Evolutionary conservation across 306 rosid genomes (phyloP).

Genomic region (Myrica gale): DNA sequence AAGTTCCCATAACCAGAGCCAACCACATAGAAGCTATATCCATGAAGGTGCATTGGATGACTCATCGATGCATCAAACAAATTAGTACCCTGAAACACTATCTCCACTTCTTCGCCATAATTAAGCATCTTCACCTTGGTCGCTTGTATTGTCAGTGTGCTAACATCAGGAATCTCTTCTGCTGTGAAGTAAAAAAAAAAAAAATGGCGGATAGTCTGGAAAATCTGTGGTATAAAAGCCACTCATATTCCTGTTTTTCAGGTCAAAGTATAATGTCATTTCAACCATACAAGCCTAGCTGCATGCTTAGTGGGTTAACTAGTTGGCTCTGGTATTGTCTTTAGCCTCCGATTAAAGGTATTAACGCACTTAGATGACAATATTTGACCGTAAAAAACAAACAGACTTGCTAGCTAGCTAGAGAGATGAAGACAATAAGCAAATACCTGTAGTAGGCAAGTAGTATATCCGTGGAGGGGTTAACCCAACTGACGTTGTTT

Average conservation of each 20-base stretch:
- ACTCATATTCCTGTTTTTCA: conserved; percentile 29
- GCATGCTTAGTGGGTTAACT: too few species aligned
- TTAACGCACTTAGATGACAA: too few species aligned
- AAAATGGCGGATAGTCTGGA: conserved; percentile 34
- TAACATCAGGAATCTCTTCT: conserved; percentile 1
- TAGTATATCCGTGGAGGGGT: conserved; percentile 21
- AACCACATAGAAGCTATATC: conserved; percentile 35
- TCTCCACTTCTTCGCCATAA: conserved; percentile 35
- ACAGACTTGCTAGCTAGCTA: neutral
- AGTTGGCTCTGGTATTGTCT: too few species aligned
- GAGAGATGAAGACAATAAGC: too few species aligned
- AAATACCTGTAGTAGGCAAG: conserved; percentile 37
- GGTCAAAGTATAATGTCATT: neutral
- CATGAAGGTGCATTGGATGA: conserved; percentile 54
- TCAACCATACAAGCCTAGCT: neutral
- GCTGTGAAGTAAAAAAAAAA: conserved; percentile 34
- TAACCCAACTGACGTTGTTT: conserved; percentile 36
- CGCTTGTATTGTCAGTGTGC: conserved; percentile 19
- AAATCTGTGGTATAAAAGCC: conserved; percentile 31
- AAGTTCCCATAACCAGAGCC: conserved; percentile 38
- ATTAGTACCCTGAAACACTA: conserved; percentile 47
- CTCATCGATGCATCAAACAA: conserved; percentile 29
- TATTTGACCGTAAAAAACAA: neutral
- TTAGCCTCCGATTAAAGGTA: too few species aligned
- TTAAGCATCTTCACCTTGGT: conserved; percentile 30